Percentiles rank a stretch among this genome's conserved stretches.
Conservation (phyloP, 2,329 filamentous ascomycete genomes). For the Diplodia seriata region DNA sequence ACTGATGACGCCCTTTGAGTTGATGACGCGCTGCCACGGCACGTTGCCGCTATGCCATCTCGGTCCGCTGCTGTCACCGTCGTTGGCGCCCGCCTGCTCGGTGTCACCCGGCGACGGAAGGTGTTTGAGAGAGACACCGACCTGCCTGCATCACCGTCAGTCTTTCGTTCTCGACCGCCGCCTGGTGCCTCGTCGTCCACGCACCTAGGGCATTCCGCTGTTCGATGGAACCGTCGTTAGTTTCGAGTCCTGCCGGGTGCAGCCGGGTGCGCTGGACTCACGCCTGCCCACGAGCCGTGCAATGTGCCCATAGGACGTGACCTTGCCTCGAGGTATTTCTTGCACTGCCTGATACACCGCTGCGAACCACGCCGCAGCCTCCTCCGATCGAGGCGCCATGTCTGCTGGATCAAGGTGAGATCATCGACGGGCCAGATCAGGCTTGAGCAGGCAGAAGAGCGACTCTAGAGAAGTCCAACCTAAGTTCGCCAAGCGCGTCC, state of each 20-base stretch:
- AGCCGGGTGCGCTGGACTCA: conserved; percentile 51
- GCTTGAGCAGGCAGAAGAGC: not conserved
- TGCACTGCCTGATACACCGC: conserved; percentile 84
- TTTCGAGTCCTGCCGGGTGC: conserved; percentile 9
- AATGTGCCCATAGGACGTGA: conserved; percentile 88
- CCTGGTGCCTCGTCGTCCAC: conserved; percentile 6
- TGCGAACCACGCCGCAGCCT: conserved; percentile 75
- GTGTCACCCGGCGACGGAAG: conserved; percentile 62
- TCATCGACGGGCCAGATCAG: conserved; percentile 3
- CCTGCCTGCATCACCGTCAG: conserved; percentile 65
- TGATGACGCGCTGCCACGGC: conserved; percentile 94
- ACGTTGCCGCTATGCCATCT: conserved; percentile 78
- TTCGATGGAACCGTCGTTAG: conserved; percentile 33
- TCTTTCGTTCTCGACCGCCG: not conserved
- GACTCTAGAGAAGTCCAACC: not conserved
- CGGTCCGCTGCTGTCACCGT: conserved; percentile 46
- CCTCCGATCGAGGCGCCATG: conserved; percentile 73
- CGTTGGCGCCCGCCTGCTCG: conserved; percentile 12
- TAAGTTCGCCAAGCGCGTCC: not conserved
- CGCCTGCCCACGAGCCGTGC: conserved; percentile 75
- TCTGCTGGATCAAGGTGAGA: conserved; percentile 9
- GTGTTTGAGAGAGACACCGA: conserved; percentile 89
- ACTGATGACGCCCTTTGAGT: conserved; percentile 84
- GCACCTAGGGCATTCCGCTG: conserved; percentile 57
- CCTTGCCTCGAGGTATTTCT: conserved; percentile 80